These are phyloP conservation scores for Solanum chacoense DNA, from an alignment of 305 asterid species.

Conservation along the genomic window DNA sequence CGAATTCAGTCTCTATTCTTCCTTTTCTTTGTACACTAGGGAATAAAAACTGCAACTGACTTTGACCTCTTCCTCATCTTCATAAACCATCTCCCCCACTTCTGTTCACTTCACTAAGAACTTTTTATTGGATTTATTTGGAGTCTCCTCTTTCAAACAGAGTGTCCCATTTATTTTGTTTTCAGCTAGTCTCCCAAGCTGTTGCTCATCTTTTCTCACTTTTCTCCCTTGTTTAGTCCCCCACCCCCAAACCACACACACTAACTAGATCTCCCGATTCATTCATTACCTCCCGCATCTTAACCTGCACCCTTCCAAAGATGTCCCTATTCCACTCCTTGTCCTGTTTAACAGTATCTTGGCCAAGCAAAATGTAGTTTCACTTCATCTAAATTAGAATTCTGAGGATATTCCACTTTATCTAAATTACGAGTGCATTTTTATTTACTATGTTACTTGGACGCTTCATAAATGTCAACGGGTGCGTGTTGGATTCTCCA, in stretches of 20 bases:
- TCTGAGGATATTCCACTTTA: neutral
- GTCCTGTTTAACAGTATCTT: neutral
- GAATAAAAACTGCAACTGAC: neutral
- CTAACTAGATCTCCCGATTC: neutral
- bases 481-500: neutral
- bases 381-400: neutral
- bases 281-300: neutral
- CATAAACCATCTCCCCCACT: neutral
- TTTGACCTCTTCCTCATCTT: neutral
- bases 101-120: neutral
- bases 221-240: neutral
- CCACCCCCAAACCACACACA: no score
- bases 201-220: neutral
- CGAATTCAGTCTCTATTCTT: neutral
- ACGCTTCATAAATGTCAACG: neutral
- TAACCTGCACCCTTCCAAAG: neutral
- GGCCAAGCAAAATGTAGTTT: neutral
- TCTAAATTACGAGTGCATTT: neutral
- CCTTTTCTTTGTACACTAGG: neutral
- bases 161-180: neutral
- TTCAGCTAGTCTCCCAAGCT: neutral
- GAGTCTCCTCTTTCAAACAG: neutral
- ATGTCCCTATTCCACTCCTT: neutral
- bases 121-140: neutral
- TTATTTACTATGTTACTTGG: neutral